Evolutionary conservation across 1,139 yeast genomes (phyloP).

Genomic region (Suhomyces guaymorum): DNA sequence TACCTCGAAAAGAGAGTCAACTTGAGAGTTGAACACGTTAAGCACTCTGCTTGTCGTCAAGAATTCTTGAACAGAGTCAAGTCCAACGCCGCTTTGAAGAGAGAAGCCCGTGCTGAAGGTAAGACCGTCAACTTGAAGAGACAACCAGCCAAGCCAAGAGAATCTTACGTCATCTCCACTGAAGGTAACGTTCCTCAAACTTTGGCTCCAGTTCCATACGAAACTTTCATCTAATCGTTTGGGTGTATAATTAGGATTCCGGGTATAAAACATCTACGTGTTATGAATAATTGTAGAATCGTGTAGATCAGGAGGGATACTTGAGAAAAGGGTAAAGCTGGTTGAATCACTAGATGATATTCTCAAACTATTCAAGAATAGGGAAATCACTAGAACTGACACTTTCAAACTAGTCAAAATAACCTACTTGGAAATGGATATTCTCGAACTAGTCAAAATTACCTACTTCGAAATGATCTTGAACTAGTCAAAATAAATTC

Average conservation of each 20-base stretch:
- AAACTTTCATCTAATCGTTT: slow-evolving; percentile 83
- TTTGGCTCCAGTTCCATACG: slow-evolving; percentile 98
- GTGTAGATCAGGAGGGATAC: not conserved
- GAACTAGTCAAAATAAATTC: too few relatives aligned
- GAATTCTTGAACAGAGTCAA: slow-evolving; percentile 98
- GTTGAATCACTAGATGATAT: too few relatives aligned
- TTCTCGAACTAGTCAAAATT: too few relatives aligned
- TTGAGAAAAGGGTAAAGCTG: too few relatives aligned
- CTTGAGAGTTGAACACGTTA: slow-evolving; percentile 97
- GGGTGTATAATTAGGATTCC: slow-evolving; percentile 8
- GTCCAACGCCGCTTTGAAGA: slow-evolving; percentile 89
- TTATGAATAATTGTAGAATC: slow-evolving; percentile 5
- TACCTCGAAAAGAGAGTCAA: slow-evolving; percentile 98
- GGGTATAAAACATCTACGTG: slow-evolving; percentile 11
- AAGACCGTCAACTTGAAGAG: slow-evolving; percentile 91
- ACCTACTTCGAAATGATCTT: too few relatives aligned
- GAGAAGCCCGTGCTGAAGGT: slow-evolving; percentile 95
- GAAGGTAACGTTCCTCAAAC: slow-evolving; percentile 89
- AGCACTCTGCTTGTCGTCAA: slow-evolving; percentile 99
- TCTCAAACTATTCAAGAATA: too few relatives aligned
- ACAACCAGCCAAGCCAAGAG: slow-evolving; percentile 98
- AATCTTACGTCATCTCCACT: slow-evolving; percentile 76
- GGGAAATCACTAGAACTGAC: too few relatives aligned
- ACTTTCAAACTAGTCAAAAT: too few relatives aligned
- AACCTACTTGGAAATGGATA: too few relatives aligned